Conservation (phyloP, 1,139 yeast genomes). For the Eremothecium sinecaudum region DNA sequence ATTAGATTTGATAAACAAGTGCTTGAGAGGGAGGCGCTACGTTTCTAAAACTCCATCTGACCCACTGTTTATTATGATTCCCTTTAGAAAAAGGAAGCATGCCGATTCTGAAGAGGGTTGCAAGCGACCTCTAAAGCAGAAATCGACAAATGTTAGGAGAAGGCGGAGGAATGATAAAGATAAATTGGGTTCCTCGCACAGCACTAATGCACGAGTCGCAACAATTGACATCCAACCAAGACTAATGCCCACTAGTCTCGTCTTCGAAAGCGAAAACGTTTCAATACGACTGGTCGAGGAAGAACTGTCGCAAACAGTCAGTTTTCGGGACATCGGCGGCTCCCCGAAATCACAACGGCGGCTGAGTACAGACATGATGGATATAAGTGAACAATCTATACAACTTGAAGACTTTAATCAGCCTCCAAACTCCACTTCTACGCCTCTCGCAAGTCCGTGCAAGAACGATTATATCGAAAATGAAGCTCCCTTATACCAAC, state of each 20-base stretch:
- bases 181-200: not conserved
- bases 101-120: constrained; percentile 3
- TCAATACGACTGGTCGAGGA: constrained; percentile 8
- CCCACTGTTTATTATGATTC: constrained; percentile 10
- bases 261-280: constrained; percentile 10
- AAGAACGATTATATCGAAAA: not conserved
- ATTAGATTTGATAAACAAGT: constrained; percentile 63
- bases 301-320: not conserved
- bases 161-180: constrained; percentile 5
- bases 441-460: constrained; percentile 21
- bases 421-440: constrained; percentile 33
- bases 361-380: constrained; percentile 9
- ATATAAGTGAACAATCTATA: constrained; percentile 19
- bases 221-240: not conserved
- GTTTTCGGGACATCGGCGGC: not conserved
- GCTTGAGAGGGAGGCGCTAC: constrained; percentile 41
- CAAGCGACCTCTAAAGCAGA: constrained; percentile 8
- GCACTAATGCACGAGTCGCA: not conserved
- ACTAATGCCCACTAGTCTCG: constrained; percentile 1
- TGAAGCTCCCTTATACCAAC: not conserved
- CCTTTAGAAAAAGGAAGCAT: constrained; percentile 6
- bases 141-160: constrained; percentile 9
- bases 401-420: constrained; percentile 31
- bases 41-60: constrained; percentile 12
- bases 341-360: constrained; percentile 8